phyloP scores from a whole-genome alignment of 139 green algal species.

The Tetradesmus obliquus region DNA sequence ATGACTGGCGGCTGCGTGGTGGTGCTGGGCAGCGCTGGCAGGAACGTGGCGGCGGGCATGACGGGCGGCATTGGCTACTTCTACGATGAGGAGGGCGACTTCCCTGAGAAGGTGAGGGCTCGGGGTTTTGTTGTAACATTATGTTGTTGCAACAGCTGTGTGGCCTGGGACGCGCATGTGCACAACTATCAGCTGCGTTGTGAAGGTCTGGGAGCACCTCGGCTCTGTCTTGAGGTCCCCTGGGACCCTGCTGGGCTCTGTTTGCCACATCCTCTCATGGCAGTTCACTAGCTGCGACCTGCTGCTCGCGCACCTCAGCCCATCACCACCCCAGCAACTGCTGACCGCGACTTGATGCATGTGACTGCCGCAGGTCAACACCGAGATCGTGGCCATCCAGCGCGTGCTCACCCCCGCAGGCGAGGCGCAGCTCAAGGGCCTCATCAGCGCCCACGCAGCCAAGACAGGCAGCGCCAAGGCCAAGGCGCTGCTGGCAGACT shows the following conservation, averaged over 20 bases:
- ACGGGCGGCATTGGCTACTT: slow-evolving; percentile 99
- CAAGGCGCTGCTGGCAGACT: slow-evolving; percentile 85
- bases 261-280: too few relatives aligned
- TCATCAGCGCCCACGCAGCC: slow-evolving; percentile 88
- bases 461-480: slow-evolving; percentile 85
- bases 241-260: too few relatives aligned
- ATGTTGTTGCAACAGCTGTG: background rate
- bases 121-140: background rate
- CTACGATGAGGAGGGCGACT: slow-evolving; percentile 93
- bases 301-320: too few relatives aligned
- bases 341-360: too few relatives aligned
- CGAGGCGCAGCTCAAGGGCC: slow-evolving; percentile 86
- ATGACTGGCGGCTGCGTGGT: slow-evolving; percentile 93
- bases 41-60: slow-evolving; percentile 98
- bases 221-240: too few relatives aligned
- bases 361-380: slow-evolving; percentile 85
- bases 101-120: slow-evolving; percentile 80
- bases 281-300: too few relatives aligned
- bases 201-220: too few relatives aligned
- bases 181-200: background rate
- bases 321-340: too few relatives aligned
- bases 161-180: background rate
- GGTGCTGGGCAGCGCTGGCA: slow-evolving; percentile 83
- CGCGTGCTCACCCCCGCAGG: slow-evolving; percentile 87
- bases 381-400: slow-evolving; percentile 97